Base-by-base conservation (phyloP, 2,329 filamentous ascomycete genomes). In the Dissoconium aciculare region DNA sequence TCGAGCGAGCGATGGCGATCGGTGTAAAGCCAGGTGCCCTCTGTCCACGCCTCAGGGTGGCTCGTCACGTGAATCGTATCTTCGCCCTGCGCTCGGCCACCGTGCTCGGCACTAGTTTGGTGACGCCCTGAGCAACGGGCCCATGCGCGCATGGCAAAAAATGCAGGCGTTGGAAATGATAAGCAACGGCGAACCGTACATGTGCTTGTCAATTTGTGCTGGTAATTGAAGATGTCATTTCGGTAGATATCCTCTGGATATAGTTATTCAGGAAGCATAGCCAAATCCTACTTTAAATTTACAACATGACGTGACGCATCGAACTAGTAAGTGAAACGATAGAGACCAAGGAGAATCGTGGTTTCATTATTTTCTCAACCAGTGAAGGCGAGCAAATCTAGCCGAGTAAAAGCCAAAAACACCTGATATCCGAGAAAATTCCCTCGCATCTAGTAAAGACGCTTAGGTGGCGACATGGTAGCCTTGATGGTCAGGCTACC, bases 401-500 rank as follows among this genome's bases (percentile, higher is more conserved):
- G 23, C 39, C 28, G 37, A 36, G 25, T 13, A 17, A 31, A 26
- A 29, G 27, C 27, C 27, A 30, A n/a, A 14, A 23, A 30, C 27
- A 43, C 29, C 36, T 35, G 33, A 15, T 28, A 16, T 10, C 17
- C n/a, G 2, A 11, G 25, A 15, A 41, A 33, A 43, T 34, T 38
- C 33, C 44, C 36, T n/a, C n/a, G 33, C 42, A 40, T 51, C 62
- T 95, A 98, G 76, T 94, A 98, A 53, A 98, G 68, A 60, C 89
- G 84, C 74, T 84, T 89, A 52, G 89, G 89, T 51, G 89, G 89
- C 65, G 83, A 93, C 89, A 98, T 98, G 71, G 81, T 81, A 68
- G 89, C 89, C 82, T 98, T 98, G 75, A 98, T 89, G 62, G 85
- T 93, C 69, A 98, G 75, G 74, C 80, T 89, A 62, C 89, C 89